These are phyloP conservation scores for Delphinella strobiligena DNA, from an alignment of 2,329 filamentous ascomycete genomes.

Conservation along the genomic window DNA sequence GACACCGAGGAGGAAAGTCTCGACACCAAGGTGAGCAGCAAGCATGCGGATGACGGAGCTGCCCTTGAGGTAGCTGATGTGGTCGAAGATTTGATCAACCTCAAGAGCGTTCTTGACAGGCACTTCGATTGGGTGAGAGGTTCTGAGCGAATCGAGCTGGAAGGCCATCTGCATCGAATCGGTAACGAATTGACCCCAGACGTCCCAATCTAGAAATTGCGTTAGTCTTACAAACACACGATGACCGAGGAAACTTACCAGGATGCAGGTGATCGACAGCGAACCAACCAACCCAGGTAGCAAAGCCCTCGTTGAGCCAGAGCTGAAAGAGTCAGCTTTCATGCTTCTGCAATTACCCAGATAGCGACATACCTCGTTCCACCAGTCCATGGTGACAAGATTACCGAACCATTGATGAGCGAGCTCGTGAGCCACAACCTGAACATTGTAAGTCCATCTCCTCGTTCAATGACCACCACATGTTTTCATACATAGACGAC, in stretches of 20 bases:
- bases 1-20: constrained; percentile 84
- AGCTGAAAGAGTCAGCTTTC: constrained; percentile 30
- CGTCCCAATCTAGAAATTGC: constrained; percentile 64
- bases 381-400: constrained; percentile 90
- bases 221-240: neutral
- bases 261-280: constrained; percentile 85
- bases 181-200: constrained; percentile 95
- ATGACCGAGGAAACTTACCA: constrained; percentile 26
- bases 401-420: constrained; percentile 96
- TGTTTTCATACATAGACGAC: constrained; percentile 88
- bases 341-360: neutral
- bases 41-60: constrained; percentile 96
- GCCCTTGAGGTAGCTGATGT: constrained; percentile 92
- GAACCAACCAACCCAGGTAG: constrained; percentile 96
- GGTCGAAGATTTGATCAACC: constrained; percentile 95
- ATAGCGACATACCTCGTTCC: constrained; percentile 5
- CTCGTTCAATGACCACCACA: no score
- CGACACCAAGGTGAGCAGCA: constrained; percentile 73
- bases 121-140: constrained; percentile 92
- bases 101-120: constrained; percentile 87
- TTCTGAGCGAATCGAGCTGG: constrained; percentile 75
- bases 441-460: no score
- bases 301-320: constrained; percentile 93
- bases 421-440: constrained; percentile 96
- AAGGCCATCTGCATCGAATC: constrained; percentile 91